Base-by-base conservation (phyloP, 768 basidiomycete genomes). In the Podaxis rugospora region DNA sequence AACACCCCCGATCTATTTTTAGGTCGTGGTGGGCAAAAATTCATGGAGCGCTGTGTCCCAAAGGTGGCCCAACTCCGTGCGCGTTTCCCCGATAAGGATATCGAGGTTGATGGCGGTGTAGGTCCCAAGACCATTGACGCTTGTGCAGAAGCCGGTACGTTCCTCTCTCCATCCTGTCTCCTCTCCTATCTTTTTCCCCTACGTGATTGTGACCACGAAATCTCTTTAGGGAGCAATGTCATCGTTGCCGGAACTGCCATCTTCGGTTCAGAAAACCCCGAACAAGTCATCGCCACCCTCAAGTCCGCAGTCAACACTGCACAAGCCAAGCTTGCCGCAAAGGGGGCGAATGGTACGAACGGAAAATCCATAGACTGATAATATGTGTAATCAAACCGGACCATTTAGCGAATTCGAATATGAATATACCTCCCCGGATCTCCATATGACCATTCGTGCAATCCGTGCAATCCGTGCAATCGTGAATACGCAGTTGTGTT, bases 31-130 rank as follows among this genome's bases (percentile, higher is more conserved):
- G 97, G 97, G 3, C 97, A 99, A 72, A 98, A 96, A 73, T 98
- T 99, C 74, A 77, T 98, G 66, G 89, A 93, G 7, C 83, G 90
- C 66, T 98, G 95, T 70, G 86, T 98, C 27, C 87, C 90, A 65
- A 98, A 99, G 77, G 94, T 98, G 14, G 76, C 88, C 23, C 93
- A 97, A 70, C 86, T 98, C 60, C 89, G 97, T 14, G 78, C 80
- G 37, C 85, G 95, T 27, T 98, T 97, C 78, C 95, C 95, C 4
- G 79, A 89, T 60, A 97, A 92, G 73, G 93, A 98, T 70, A 98
- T 99, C 62, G 93, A 99, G 74, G 97, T 99, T 54, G 97, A 99
- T 71, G 97, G 97, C 35, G 97, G 97, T 40, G 90, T 99, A n/a
- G 90, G 94, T 5, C 90, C 92, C 4, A 89, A 89, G 65, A 98